Conservation (phyloP, 2,329 filamentous ascomycete genomes). For the Aureobasidium leucospermi region DNA sequence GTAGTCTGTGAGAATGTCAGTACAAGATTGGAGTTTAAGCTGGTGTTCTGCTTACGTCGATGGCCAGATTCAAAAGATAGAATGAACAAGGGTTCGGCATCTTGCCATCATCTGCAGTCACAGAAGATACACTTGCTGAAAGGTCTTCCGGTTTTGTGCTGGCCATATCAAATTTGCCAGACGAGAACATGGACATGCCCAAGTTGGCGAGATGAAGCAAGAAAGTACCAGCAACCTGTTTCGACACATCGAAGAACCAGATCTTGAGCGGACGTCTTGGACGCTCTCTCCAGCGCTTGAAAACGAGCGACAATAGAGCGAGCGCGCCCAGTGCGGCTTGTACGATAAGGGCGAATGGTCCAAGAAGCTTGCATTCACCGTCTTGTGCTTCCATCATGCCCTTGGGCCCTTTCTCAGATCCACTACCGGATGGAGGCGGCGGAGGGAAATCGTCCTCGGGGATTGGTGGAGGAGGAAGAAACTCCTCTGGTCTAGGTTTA, state of each 20-base stretch:
- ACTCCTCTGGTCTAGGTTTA: constrained; percentile 9
- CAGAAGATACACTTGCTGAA: constrained; percentile 23
- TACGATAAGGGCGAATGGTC: constrained; percentile 83
- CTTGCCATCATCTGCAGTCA: constrained; percentile 47
- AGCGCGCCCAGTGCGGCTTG: constrained; percentile 79
- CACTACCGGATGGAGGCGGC: neutral
- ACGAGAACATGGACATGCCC: constrained; percentile 93
- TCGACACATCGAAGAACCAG: constrained; percentile 96
- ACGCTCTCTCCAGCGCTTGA: constrained; percentile 85
- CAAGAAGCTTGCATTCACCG: constrained; percentile 80
- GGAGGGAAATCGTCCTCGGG: constrained; percentile 9
- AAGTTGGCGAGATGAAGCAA: constrained; percentile 89
- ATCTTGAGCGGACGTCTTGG: constrained; percentile 90
- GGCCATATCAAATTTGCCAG: constrained; percentile 66
- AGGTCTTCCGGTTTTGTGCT: constrained; percentile 34
- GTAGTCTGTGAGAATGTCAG: constrained; percentile 60
- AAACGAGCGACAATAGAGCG: constrained; percentile 79
- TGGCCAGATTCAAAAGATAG: constrained; percentile 86
- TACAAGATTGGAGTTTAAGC: neutral
- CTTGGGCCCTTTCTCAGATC: neutral
- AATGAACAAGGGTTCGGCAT: constrained; percentile 92
- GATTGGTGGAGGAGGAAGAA: constrained; percentile 15
- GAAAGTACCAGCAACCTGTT: constrained; percentile 91
- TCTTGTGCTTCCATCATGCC: constrained; percentile 21
- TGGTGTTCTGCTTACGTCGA: constrained; percentile 65